Conservation (phyloP, 1,284 basidiomycete species). For the Moesziomyces sp. region DNA sequence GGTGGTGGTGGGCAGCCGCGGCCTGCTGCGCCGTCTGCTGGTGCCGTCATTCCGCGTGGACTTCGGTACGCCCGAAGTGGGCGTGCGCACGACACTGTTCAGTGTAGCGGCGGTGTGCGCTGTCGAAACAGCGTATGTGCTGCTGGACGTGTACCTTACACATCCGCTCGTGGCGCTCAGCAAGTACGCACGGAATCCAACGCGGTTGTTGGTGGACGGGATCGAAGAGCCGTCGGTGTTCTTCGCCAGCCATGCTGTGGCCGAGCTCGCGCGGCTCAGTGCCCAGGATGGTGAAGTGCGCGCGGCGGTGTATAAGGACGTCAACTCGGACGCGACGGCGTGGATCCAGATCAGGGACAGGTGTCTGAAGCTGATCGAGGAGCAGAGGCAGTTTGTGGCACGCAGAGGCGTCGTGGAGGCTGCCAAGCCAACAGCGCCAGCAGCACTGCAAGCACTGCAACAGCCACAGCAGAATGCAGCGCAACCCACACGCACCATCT, state of each 20-base stretch:
- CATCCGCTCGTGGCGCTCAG: slow-evolving; percentile 44
- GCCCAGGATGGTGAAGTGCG: slow-evolving; percentile 29
- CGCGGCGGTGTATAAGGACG: slow-evolving; percentile 43
- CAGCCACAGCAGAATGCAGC: slow-evolving; percentile 23
- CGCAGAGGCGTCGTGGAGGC: slow-evolving; percentile 5
- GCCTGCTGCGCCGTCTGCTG: slow-evolving; percentile 34
- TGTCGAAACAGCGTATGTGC: slow-evolving; percentile 42
- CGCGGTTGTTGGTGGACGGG: slow-evolving; percentile 46
- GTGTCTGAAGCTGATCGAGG: slow-evolving; percentile 39
- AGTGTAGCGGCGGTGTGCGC: slow-evolving; percentile 34
- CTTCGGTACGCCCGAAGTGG: slow-evolving; percentile 28
- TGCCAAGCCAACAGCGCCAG: background rate
- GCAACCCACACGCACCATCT: slow-evolving; percentile 21
- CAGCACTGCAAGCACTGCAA: background rate
- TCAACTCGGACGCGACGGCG: slow-evolving; percentile 43
- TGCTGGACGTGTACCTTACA: slow-evolving; percentile 58
- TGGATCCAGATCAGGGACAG: slow-evolving; percentile 38
- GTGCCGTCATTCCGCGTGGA: slow-evolving; percentile 57
- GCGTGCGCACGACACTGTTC: slow-evolving; percentile 22
- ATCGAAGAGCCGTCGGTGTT: slow-evolving; percentile 47
- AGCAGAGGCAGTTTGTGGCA: slow-evolving; percentile 27
- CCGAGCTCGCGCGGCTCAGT: slow-evolving; percentile 44
- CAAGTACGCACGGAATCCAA: slow-evolving; percentile 36
- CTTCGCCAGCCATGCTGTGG: slow-evolving; percentile 52
- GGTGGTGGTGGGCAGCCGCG: slow-evolving; percentile 44